Base-by-base conservation (phyloP, 768 basidiomycete genomes). In the Suillus fuscotomentosus region DNA sequence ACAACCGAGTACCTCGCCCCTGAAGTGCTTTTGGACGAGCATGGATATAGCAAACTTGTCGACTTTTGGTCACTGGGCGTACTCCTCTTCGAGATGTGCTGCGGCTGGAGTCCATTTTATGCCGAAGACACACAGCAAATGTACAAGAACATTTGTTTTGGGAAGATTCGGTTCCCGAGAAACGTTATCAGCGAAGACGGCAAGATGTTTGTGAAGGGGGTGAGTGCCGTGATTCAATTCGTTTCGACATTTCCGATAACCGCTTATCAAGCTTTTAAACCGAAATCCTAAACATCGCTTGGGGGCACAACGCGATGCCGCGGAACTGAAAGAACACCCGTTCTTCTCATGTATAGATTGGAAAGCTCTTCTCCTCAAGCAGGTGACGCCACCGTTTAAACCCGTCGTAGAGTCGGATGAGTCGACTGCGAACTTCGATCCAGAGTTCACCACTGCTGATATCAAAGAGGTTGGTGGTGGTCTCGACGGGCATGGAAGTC, bases 81-180 rank as follows among this genome's bases (percentile, higher is more conserved):
- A 1, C 82, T 99, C 39, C 82, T 99, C 27, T 99, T 99, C 74
- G 97, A 99, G 79, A 99, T 99, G 97, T 99, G 97, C 72, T 99
- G 97, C 70, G 97, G 97, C 7, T 99, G 97, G 97, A 95, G 92
- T 73, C 97, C 97, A 48, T 99, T 99, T 80, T 99, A 99, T 72
- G 96, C 97, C 20, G 97, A 99, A 72, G 97, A 99, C 73, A 97
- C 95, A 5, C 97, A 99, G 75, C 94, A 97, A 78, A 99, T 99
- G 97, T 99, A 99, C 82, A 95, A 95, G 83, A 95, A 92, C 78
- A 94, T 94, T 69, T 97, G 96, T 75, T 99, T 99, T 76, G 97
- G 97, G 65, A 99, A 98, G 84, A 98, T 99, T 73, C 84, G 95
- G 61, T 99, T 99, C 81, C 97, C 97, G 5, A 91, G 94, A 72